These are phyloP conservation scores for Ocimum tenuiflorum DNA, from an alignment of 257 asterid genomes.

Conservation along the genomic window DNA sequence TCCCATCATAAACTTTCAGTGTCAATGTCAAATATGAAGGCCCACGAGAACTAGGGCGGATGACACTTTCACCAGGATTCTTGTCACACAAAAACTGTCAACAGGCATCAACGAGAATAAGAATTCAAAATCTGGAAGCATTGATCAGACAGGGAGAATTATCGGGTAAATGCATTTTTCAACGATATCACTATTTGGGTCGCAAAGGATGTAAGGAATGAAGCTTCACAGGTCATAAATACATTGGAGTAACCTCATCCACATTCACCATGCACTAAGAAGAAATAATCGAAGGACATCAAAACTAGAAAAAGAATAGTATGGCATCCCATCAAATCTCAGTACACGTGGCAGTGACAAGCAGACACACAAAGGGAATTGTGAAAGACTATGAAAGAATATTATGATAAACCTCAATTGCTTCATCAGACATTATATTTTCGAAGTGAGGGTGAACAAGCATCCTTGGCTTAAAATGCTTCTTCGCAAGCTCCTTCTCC, in stretches of 20 bases:
- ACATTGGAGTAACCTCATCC: background rate
- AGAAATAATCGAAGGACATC: background rate
- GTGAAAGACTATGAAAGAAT: background rate
- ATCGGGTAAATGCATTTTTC: background rate
- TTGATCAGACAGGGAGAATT: background rate
- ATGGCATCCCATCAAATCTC: background rate
- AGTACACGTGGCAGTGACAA: conserved; percentile 1
- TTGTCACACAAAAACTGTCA: conserved; percentile 68
- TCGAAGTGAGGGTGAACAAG: conserved; percentile 85
- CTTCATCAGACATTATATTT: conserved; percentile 83
- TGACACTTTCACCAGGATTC: conserved; percentile 83
- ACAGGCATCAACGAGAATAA: conserved; percentile 4
- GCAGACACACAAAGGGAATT: background rate
- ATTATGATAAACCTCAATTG: conserved; percentile 49
- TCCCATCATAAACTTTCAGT: conserved; percentile 66
- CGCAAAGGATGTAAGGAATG: no score
- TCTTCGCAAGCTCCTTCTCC: conserved; percentile 77
- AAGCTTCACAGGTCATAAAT: background rate
- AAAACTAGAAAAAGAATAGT: background rate
- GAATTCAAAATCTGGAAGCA: background rate
- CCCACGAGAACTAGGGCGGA: conserved; percentile 92
- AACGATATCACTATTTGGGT: background rate
- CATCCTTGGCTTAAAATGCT: conserved; percentile 86
- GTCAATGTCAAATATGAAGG: conserved; percentile 76
- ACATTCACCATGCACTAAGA: background rate